These are phyloP conservation scores for Zoysia pacifica DNA, from an alignment of 176 grass and related monocot genomes.

Conservation along the genomic window DNA sequence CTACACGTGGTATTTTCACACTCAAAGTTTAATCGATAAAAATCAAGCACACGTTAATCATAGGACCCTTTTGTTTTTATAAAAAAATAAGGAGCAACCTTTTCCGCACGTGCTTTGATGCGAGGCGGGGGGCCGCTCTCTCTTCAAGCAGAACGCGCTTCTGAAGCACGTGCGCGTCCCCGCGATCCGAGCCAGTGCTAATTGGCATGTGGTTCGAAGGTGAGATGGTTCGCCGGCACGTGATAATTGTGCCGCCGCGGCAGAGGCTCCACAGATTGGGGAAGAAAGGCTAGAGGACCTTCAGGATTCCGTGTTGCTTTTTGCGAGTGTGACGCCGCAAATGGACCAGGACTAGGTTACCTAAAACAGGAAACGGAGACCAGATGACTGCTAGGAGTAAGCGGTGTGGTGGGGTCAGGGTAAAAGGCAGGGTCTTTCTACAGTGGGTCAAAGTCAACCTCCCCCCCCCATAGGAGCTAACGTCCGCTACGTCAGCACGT, in stretches of 20 bases:
- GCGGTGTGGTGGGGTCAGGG: not conserved
- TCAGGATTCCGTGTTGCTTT: not conserved
- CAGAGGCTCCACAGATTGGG: not conserved
- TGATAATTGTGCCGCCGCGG: not conserved
- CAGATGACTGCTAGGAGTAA: not conserved
- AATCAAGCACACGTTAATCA: not conserved
- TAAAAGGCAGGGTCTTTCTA: not conserved
- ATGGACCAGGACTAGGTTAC: not conserved
- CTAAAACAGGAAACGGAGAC: not conserved
- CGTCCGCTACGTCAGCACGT: not conserved
- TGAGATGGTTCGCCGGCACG: not conserved
- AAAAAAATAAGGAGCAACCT: no score
- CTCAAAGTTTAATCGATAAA: not conserved
- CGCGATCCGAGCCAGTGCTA: not conserved
- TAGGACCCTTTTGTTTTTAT: not conserved
- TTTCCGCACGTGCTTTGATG: not conserved
- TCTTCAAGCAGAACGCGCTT: not conserved
- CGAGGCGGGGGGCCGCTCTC: not conserved
- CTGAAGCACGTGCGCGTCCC: constrained; percentile 18
- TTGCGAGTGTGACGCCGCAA: not conserved
- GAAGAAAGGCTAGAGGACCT: not conserved
- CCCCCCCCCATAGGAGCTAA: not conserved
- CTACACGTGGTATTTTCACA: not conserved
- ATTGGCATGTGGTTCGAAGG: not conserved
- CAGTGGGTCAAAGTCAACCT: not conserved